Evolutionary conservation across 495 filamentous ascomycete genomes (phyloP), one percentile per base, ranked within the genome.

Genomic region (Parachaetomium inaequale): DNA sequence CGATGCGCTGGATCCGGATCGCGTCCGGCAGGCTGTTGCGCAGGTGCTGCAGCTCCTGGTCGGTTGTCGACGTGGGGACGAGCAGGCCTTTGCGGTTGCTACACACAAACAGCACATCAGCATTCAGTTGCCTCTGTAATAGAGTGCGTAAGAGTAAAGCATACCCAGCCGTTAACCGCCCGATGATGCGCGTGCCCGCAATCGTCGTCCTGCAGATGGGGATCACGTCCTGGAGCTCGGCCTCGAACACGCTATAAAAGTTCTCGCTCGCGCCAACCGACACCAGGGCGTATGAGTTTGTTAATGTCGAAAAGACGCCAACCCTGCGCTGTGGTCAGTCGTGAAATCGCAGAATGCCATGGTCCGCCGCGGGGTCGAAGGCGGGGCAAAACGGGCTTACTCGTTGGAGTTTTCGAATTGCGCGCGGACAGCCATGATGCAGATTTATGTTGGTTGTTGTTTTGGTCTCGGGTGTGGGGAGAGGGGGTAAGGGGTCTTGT

Each of bases 381-480:
- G 67, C 61, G 60, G 36, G 25, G 73, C 54, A 64, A 38, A 61
- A 79, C 85, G 73, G 43, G 46, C 63, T 62, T 76, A 98, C 94
- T 98, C 94, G 82, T 98, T 97, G 65, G 91, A 96, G 79, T 96
- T 97, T 79, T 98, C 94, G 74, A 98, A 98, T 80, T 94, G 88
- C 59, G 89, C 88, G 74, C 89, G 86, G 53, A 92, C 89, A 78
- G 89, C 86, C 89, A 92, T 92, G 71, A 59, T 77, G 60, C 51
- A 23, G 7, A 50, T 60, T 51, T 47, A 36, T 51, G 29, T 38
- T 61, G 14, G 51, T 47, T 23, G 21, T 55, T 32, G 26, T 56
- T 43, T 55, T 23, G 56, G 31, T 34, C 17, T 70, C 28, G 60
- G 59, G 40, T 59, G 50, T 32, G 58, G 36, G 28, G 53, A 55